Base-by-base conservation (phyloP, 2,329 filamentous ascomycete species). In the Botrytis pseudocinerea region DNA sequence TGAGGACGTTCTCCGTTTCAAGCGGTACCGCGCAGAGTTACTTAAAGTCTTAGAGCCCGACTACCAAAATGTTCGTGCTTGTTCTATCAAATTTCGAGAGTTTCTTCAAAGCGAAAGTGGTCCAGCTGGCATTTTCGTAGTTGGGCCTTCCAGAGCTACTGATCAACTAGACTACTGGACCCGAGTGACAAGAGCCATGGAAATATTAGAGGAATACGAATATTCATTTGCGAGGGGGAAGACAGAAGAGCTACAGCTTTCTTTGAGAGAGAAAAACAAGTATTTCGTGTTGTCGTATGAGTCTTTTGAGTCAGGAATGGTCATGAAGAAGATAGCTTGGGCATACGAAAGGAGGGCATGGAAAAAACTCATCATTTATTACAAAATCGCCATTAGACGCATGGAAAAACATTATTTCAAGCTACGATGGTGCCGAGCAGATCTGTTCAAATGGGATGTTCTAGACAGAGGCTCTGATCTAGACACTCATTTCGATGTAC, bases 261-360 rank as follows among this genome's bases (percentile, higher is more conserved):
- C 60, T 40, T 18, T 62, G 2, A 22, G 12, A 62, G n/a, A 62
- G 18, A 10, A 12, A 20, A 62, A 62, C 4, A 62, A 62, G 3
- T 18, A 28, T 16, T 1, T 62, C 4, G 38, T 62, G 25, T 14
- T 62, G 7, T 10, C 48, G 4, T 51, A 51, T 7, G 25, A n/a
- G 0, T 51, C 48, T 25, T 0, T 1, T 1, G 48, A 51, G 48
- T 51, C 48, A 51, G 0, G 32, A 2, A 9, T 5, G 4, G 6
- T 63, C 5, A 63, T 63, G 38, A 9, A 44, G 7, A 28, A n/a
- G 14, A 40, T 63, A 8, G 38, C 40, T 38, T 20, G 25, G 25
- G 38, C 61, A n/a, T 63, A 44, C 25, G 38, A 63, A 38, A 42
- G n/a, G 8, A 20, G 38, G 8, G 12, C 1, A 14, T 63, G 61